Evolutionary conservation across 2,329 filamentous ascomycete genomes (phyloP), one percentile per base, ranked within the genome.

Genomic region (Acephala macrosclerotiorum): DNA sequence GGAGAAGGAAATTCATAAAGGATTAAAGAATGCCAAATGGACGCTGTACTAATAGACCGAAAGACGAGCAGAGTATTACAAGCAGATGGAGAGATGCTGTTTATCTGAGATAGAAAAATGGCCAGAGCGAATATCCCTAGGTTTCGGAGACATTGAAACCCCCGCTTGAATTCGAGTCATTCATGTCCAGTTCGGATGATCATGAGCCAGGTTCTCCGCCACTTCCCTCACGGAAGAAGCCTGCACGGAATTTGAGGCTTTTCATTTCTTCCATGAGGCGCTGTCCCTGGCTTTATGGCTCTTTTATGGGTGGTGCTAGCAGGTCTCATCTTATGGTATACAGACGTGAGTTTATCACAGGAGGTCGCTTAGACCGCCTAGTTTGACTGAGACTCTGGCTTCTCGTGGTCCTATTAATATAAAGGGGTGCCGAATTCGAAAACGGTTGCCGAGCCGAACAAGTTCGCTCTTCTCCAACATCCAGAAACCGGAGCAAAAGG

Each of bases 161-260:
- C 2, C 49, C 11, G 26, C 2, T 16, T 29, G 26, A 18, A 14
- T 29, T 33, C 22, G 14, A 29, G 49, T 29, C 26, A 53, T 25
- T 20, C 35, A 49, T 49, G 7, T 42, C 33, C 12, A 11, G 12
- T 20, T 35, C 16, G 20, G 25, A 16, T 29, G 26, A 53, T 53
- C 12, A 53, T 33, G 3, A 22, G 35, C 55, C 55, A 57, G 55
- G 55, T 57, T 57, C 55, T 57, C 55, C 55, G 55, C 33, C 51
- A 38, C 22, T 38, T 57, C 55, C 25, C 29, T 4, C 53, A 57
- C 35, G 29, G 25, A 26, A 57, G 53, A 57, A 38, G 35, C 29
- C 26, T 55, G 14, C 51, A 55, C 51, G 51, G 51, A 55, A 33
- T 33, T 55, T 33, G 45, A 49, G 22, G 49, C 49, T 53, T 33